phyloP scores from a whole-genome alignment of 2,329 filamentous ascomycete species.

The Colletotrichum musae region DNA sequence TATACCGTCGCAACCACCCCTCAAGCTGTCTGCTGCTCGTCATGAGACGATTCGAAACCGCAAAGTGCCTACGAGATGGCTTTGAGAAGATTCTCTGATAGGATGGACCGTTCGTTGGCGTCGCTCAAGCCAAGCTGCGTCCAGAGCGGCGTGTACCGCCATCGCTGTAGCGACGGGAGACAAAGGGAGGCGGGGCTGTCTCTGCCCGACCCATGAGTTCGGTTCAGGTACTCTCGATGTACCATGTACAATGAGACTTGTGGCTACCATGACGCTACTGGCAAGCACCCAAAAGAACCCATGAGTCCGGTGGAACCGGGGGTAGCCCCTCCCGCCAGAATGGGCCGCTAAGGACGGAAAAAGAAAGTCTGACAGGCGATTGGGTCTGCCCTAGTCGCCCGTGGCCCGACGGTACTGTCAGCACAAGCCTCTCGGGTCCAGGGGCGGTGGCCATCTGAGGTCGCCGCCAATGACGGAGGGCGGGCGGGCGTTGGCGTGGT shows the following conservation, averaged over 20 bases:
- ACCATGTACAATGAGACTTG: constrained; percentile 23
- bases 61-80: constrained; percentile 5
- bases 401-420: constrained; percentile 33
- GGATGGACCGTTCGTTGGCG: constrained; percentile 13
- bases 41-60: constrained; percentile 20
- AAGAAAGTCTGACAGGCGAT: constrained; percentile 41
- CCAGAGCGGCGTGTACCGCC: neutral
- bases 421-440: constrained; percentile 36
- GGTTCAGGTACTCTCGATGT: constrained; percentile 34
- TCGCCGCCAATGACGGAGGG: constrained; percentile 12
- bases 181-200: constrained; percentile 39
- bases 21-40: constrained; percentile 13
- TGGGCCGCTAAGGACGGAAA: constrained; percentile 43
- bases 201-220: constrained; percentile 39
- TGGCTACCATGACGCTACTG: neutral
- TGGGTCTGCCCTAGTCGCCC: constrained; percentile 37
- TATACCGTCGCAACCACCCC: constrained; percentile 16
- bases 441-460: constrained; percentile 19
- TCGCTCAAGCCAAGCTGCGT: constrained; percentile 11
- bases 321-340: constrained; percentile 41
- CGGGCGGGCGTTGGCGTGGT: constrained; percentile 16
- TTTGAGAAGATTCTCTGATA: constrained; percentile 4
- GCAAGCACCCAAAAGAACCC: constrained; percentile 32
- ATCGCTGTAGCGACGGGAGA: constrained; percentile 18
- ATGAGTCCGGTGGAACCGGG: constrained; percentile 36